These are phyloP conservation scores for Dillenia turbinata DNA, from an alignment of 164 flowering plant genomes.

Conservation along the genomic window DNA sequence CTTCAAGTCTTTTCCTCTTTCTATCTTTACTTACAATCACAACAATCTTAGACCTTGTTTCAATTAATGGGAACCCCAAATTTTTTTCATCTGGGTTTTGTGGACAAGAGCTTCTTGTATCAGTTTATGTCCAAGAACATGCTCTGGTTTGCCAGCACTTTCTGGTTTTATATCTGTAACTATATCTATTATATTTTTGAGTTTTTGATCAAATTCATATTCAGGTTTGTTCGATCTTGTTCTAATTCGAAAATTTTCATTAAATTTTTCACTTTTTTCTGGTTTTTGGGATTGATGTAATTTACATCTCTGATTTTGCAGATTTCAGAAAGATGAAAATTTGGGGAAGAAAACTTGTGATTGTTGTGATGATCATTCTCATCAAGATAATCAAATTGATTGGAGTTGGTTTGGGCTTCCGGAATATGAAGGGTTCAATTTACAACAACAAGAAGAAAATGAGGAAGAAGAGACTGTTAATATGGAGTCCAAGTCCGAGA, in stretches of 20 bases:
- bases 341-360: constrained; percentile 7
- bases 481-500: not conserved
- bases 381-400: constrained; percentile 12
- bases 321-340: constrained; percentile 15
- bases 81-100: constrained; percentile 12
- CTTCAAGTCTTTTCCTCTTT: not conserved
- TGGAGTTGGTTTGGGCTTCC: constrained; percentile 2
- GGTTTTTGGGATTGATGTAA: not conserved
- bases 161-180: constrained; percentile 31
- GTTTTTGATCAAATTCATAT: constrained; percentile 17
- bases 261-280: not conserved
- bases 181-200: constrained; percentile 23
- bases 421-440: too few relatives aligned
- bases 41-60: not conserved
- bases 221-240: constrained; percentile 29
- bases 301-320: constrained; percentile 8
- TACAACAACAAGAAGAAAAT: too few relatives aligned
- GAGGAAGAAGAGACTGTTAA: too few relatives aligned
- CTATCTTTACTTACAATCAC: constrained; percentile 7
- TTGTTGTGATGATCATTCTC: constrained; percentile 1
- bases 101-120: constrained; percentile 9
- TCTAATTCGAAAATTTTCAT: constrained; percentile 2
- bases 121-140: constrained; percentile 24
- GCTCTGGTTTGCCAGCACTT: constrained; percentile 19
- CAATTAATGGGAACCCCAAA: constrained; percentile 13